A percentile compares a stretch with the other conserved stretches of the same genome.
Evolutionary conservation across 2,329 filamentous ascomycete species (phyloP).

Genomic region (Pseudogymnoascus sp.): DNA sequence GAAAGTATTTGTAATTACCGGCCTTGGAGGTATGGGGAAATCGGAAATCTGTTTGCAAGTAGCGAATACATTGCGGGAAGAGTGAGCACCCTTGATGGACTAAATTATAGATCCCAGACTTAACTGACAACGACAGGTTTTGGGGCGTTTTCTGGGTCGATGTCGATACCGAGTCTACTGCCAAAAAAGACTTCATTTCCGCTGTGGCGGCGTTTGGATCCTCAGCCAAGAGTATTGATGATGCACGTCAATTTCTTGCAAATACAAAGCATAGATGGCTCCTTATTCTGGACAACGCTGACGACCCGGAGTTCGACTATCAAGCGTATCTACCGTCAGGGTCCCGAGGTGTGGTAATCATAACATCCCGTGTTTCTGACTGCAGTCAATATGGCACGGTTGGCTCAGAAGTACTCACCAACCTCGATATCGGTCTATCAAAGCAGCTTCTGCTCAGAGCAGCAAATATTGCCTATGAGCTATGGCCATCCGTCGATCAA

Average conservation of each 20-base stretch:
- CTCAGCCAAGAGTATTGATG: not conserved
- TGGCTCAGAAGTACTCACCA: conserved; percentile 15
- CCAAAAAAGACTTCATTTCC: conserved; percentile 10
- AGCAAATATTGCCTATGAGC: not conserved
- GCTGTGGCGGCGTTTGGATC: conserved; percentile 11
- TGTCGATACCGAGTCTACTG: conserved; percentile 13
- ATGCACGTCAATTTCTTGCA: conserved; percentile 20
- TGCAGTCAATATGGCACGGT: conserved; percentile 25
- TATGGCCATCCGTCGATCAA: not conserved
- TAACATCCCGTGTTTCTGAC: conserved; percentile 32
- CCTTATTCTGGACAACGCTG: conserved; percentile 36
- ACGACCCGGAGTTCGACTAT: conserved; percentile 27
- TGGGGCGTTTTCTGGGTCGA: conserved; percentile 20
- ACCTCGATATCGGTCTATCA: not conserved
- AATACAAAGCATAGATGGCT: conserved; percentile 25
- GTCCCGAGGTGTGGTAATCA: conserved; percentile 28
- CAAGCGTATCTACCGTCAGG: conserved; percentile 24
- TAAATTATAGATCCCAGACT: not conserved
- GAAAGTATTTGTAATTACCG: conserved; percentile 20
- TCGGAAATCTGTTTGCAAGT: conserved; percentile 22
- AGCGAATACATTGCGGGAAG: conserved; percentile 10
- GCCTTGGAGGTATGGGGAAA: conserved; percentile 27
- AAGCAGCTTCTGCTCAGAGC: conserved; percentile 2
- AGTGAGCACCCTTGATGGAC: not conserved
- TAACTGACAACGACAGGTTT: conserved; percentile 14